These are phyloP conservation scores for Panicum miliaceum DNA, from an alignment of 176 grass and related monocot genomes.

Conservation along the genomic window DNA sequence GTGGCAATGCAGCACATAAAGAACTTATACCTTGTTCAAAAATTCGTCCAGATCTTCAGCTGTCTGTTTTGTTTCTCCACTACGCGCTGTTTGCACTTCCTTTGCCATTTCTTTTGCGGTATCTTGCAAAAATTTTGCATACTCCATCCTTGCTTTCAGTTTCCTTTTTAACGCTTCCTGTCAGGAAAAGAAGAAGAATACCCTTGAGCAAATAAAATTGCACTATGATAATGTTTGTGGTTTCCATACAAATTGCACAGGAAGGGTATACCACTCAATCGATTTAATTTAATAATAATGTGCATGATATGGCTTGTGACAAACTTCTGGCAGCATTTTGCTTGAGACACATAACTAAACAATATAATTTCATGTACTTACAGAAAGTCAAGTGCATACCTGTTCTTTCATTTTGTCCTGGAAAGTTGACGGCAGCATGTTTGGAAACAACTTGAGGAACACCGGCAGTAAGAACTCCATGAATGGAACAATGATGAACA, in stretches of 20 bases:
- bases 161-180: slow-evolving; percentile 97
- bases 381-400: slow-evolving; percentile 39
- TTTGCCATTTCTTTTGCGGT: slow-evolving; percentile 98
- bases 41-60: slow-evolving; percentile 94
- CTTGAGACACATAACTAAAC: slow-evolving; percentile 17
- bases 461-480: slow-evolving; percentile 89
- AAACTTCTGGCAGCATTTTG: not conserved
- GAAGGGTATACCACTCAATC: not conserved
- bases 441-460: slow-evolving; percentile 86
- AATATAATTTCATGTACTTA: slow-evolving; percentile 12
- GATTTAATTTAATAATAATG: not conserved
- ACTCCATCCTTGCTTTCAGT: slow-evolving; percentile 91
- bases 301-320: not conserved
- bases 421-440: slow-evolving; percentile 95
- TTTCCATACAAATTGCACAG: slow-evolving; percentile 18
- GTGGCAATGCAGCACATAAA: slow-evolving; percentile 18
- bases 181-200: slow-evolving; percentile 9
- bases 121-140: slow-evolving; percentile 99
- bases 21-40: slow-evolving; percentile 83
- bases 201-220: slow-evolving; percentile 30
- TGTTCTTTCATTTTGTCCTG: slow-evolving; percentile 90
- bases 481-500: slow-evolving; percentile 91
- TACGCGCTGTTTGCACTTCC: slow-evolving; percentile 82
- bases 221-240: slow-evolving; percentile 8
- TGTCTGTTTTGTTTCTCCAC: slow-evolving; percentile 87